These are phyloP conservation scores for Blastomyces emzantsi DNA, from an alignment of 2,329 filamentous ascomycete genomes.

Conservation along the genomic window DNA sequence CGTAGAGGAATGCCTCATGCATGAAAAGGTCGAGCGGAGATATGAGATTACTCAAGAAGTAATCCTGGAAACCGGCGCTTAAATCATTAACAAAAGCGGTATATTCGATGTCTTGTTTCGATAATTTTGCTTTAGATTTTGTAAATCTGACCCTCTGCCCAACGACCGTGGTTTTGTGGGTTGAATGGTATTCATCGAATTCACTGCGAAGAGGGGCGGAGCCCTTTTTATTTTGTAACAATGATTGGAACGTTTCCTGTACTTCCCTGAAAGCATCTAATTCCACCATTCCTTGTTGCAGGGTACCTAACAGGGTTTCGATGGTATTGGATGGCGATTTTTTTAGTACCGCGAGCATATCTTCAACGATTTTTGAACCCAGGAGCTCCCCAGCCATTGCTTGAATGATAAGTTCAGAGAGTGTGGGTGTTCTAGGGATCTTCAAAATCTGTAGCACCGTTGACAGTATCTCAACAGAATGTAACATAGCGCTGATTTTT, in stretches of 20 bases:
- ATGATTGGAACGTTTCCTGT: slow-evolving; percentile 38
- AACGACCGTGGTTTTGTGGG: slow-evolving; percentile 49
- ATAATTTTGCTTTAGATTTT: slow-evolving; percentile 47
- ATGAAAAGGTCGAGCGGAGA: slow-evolving; percentile 44
- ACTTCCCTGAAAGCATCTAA: slow-evolving; percentile 31
- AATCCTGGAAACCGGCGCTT: slow-evolving; percentile 37
- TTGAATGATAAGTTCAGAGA: slow-evolving; percentile 32
- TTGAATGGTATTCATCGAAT: slow-evolving; percentile 57
- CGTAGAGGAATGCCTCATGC: slow-evolving; percentile 51
- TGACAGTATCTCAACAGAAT: slow-evolving; percentile 25
- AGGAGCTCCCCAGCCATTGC: slow-evolving; percentile 44
- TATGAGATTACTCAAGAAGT: slow-evolving; percentile 40
- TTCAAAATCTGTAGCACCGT: slow-evolving; percentile 24
- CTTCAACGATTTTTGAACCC: slow-evolving; percentile 43
- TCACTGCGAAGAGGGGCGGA: slow-evolving; percentile 57
- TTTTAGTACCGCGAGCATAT: slow-evolving; percentile 45
- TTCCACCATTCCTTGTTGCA: slow-evolving; percentile 28
- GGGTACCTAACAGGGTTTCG: slow-evolving; percentile 30
- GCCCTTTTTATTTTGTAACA: slow-evolving; percentile 41
- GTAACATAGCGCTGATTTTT: slow-evolving; percentile 32
- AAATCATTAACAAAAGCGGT: slow-evolving; percentile 45
- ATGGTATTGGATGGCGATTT: slow-evolving; percentile 46
- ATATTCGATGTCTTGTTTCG: slow-evolving; percentile 47
- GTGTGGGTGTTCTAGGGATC: slow-evolving; percentile 22
- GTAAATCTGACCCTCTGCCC: slow-evolving; percentile 51